A percentile compares a stretch with the other conserved stretches of the same genome.
phyloP scores from a whole-genome alignment of 495 filamentous ascomycete species.

The Platismatia glauca region DNA sequence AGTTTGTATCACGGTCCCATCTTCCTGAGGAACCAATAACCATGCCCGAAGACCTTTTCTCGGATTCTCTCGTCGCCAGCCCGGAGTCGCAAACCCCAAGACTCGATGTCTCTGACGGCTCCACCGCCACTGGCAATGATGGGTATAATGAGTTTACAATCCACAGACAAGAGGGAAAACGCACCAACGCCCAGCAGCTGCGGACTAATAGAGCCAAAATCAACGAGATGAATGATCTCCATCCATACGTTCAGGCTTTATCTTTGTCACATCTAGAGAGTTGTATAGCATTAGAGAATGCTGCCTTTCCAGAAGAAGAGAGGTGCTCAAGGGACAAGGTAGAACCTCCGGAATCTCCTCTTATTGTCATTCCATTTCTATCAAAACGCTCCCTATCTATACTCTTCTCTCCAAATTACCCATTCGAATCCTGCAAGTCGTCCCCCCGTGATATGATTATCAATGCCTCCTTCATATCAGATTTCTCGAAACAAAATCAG shows the following conservation, averaged over 20 bases:
- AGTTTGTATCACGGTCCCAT: too few species aligned
- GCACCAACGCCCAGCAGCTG: conserved; percentile 5
- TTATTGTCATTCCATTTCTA: background rate
- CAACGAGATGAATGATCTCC: conserved; percentile 35
- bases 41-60: conserved; percentile 33
- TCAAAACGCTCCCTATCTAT: background rate
- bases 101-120: conserved; percentile 7
- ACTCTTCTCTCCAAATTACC: background rate
- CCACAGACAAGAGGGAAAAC: conserved; percentile 16
- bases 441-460: background rate
- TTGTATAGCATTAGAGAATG: conserved; percentile 66
- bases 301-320: conserved; percentile 62
- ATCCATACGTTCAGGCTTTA: conserved; percentile 64
- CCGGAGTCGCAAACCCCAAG: conserved; percentile 22
- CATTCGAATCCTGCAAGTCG: background rate
- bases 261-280: conserved; percentile 65
- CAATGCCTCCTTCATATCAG: background rate
- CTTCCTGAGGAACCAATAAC: too few species aligned
- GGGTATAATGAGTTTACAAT: conserved; percentile 21
- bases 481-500: background rate
- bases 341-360: conserved; percentile 25
- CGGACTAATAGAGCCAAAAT: conserved; percentile 3
- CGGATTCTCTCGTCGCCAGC: conserved; percentile 21
- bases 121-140: conserved; percentile 1
- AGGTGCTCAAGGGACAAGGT: conserved; percentile 76